Evolutionary conservation across 2,329 filamentous ascomycete species (phyloP).

Genomic region (Xylariaceae sp.): DNA sequence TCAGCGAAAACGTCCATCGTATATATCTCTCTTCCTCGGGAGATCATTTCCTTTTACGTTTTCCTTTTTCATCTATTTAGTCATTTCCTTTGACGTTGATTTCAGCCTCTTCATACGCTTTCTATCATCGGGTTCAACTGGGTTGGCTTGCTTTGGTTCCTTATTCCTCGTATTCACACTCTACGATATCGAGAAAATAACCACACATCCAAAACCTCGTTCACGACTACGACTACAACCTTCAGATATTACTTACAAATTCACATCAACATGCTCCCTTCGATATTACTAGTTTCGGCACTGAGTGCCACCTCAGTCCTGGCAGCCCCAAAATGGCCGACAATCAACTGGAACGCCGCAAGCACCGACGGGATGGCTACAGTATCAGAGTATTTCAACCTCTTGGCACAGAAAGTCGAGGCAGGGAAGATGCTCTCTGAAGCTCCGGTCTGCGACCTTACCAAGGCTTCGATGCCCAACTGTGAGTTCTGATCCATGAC

Average conservation of each 20-base stretch:
- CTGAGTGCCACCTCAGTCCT: conserved; percentile 39
- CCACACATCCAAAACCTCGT: background rate
- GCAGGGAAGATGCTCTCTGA: conserved; percentile 36
- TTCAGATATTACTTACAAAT: conserved; percentile 4
- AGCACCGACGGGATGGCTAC: conserved; percentile 38
- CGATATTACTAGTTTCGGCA: conserved; percentile 41
- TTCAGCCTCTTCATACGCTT: conserved; percentile 7
- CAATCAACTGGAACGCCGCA: conserved; percentile 35
- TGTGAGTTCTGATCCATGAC: background rate
- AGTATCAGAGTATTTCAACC: conserved; percentile 59
- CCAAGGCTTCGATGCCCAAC: conserved; percentile 33
- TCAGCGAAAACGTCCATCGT: conserved; percentile 10
- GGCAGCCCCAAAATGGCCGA: conserved; percentile 44
- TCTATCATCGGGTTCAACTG: conserved; percentile 1
- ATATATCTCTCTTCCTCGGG: conserved; percentile 11
- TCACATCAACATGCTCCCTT: conserved; percentile 44
- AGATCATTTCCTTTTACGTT: conserved; percentile 14
- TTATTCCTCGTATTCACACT: background rate
- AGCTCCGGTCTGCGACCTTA: conserved; percentile 50
- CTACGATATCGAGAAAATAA: conserved; percentile 6
- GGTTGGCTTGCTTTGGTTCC: conserved; percentile 19
- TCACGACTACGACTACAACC: conserved; percentile 7
- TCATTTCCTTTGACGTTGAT: background rate
- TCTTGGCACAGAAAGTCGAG: conserved; percentile 52
- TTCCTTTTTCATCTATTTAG: conserved; percentile 4